Percentiles rank a stretch among this genome's conserved stretches.
These are phyloP conservation scores for Penicillium herquei DNA, from an alignment of 495 filamentous ascomycete genomes.

Conservation along the genomic window DNA sequence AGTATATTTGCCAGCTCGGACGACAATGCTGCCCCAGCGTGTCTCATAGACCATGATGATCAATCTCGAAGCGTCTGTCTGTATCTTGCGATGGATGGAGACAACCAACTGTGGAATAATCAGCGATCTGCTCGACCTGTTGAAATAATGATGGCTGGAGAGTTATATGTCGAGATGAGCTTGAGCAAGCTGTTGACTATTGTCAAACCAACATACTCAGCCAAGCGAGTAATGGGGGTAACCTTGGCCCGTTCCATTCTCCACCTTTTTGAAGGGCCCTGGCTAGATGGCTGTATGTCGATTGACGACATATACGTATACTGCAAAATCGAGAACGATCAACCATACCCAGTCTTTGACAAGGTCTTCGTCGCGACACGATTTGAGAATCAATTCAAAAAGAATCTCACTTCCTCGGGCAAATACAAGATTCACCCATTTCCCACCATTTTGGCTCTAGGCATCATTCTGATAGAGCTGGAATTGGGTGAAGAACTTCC, in stretches of 20 bases:
- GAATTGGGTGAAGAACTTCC: constrained; percentile 13
- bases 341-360: constrained; percentile 13
- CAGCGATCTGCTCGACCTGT: constrained; percentile 4
- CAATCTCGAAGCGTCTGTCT: constrained; percentile 8
- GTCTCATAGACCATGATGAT: constrained; percentile 8
- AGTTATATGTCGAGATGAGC: constrained; percentile 8
- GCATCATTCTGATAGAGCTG: constrained; percentile 13
- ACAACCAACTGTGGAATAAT: constrained; percentile 7
- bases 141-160: constrained; percentile 8
- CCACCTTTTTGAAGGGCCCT: constrained; percentile 14
- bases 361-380: constrained; percentile 13
- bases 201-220: constrained; percentile 10
- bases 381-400: not conserved
- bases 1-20: too few relatives aligned
- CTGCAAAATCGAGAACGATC: constrained; percentile 7
- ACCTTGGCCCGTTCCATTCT: constrained; percentile 12
- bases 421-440: constrained; percentile 14
- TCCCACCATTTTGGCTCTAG: constrained; percentile 13
- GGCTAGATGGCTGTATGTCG: constrained; percentile 4
- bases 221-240: constrained; percentile 14
- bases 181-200: constrained; percentile 9
- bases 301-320: constrained; percentile 13
- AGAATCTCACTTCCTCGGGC: not conserved
- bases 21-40: not conserved
- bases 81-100: constrained; percentile 1